Conservation (phyloP, 148 eudicot species). For the Fallopia convolvulus region DNA sequence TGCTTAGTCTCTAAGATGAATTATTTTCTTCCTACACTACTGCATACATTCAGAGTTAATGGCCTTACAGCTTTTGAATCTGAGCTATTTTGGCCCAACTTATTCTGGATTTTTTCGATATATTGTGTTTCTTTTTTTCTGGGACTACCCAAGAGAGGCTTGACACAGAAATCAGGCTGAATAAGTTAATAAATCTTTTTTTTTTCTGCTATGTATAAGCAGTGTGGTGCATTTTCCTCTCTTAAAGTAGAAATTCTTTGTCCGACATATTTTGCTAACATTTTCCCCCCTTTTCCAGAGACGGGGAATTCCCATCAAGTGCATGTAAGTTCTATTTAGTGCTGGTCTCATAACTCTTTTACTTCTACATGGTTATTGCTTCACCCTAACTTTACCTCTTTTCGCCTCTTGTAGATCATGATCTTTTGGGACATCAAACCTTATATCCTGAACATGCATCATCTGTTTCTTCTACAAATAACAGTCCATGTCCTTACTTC, state of each 20-base stretch:
- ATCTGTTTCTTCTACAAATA: constrained; percentile 56
- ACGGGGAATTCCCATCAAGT: constrained; percentile 54
- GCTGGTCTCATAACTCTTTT: background rate
- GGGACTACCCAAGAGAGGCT: background rate
- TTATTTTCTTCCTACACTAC: background rate
- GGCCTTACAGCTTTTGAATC: background rate
- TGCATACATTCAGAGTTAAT: background rate
- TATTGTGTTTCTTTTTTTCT: background rate
- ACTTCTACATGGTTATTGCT: background rate
- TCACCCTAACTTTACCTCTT: background rate
- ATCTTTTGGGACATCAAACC: constrained; percentile 69
- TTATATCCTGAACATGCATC: constrained; percentile 70
- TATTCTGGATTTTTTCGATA: background rate
- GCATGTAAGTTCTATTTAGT: constrained; percentile 51
- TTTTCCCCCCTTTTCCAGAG: constrained; percentile 41
- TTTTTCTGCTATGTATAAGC: background rate
- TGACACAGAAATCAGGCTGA: background rate
- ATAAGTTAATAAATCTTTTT: background rate
- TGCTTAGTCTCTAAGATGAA: background rate
- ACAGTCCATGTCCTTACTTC: constrained; percentile 76
- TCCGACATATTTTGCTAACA: constrained; percentile 15
- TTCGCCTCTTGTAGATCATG: constrained; percentile 55
- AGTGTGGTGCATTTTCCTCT: background rate
- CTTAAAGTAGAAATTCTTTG: background rate
- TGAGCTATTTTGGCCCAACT: background rate